Evolutionary conservation across 2,329 filamentous ascomycete species (phyloP).

Genomic region (Xylaria arbuscula): DNA sequence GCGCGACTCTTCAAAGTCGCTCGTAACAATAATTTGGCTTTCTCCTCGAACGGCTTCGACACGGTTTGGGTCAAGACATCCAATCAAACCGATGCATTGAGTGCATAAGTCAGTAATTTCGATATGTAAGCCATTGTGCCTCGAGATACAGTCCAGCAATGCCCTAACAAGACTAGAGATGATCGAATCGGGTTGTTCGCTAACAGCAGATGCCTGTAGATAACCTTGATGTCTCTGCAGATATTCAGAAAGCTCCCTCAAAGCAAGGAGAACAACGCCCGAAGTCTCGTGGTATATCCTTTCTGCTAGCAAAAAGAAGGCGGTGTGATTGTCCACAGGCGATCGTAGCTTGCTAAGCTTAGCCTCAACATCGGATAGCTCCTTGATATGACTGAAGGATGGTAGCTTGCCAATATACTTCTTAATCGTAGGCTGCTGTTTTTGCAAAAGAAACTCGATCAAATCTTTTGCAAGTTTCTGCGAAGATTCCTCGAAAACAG

Average conservation of each 20-base stretch:
- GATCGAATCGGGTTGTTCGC: conserved; percentile 83
- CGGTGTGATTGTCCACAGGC: conserved; percentile 72
- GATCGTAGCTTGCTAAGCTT: conserved; percentile 73
- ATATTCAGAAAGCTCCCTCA: conserved; percentile 80
- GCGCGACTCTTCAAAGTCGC: conserved; percentile 81
- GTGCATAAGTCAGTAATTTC: conserved; percentile 80
- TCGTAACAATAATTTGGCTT: conserved; percentile 84
- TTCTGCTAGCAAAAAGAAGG: conserved; percentile 76
- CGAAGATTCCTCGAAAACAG: conserved; percentile 69
- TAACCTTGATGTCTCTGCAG: conserved; percentile 79
- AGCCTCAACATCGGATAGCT: conserved; percentile 74
- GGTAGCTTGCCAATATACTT: conserved; percentile 81
- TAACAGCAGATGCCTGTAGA: conserved; percentile 81
- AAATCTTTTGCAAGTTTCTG: conserved; percentile 70
- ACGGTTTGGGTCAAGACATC: conserved; percentile 90
- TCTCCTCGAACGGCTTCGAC: conserved; percentile 83
- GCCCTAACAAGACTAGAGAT: conserved; percentile 78
- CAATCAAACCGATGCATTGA: conserved; percentile 86
- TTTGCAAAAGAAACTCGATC: conserved; percentile 72
- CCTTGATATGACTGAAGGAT: conserved; percentile 76
- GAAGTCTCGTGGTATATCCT: conserved; percentile 86
- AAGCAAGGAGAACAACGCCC: conserved; percentile 83
- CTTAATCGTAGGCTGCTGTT: conserved; percentile 69
- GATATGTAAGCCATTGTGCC: conserved; percentile 75
- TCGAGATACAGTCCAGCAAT: conserved; percentile 85